Conservation (phyloP, 768 basidiomycete species). For the Hemileccinum impolitum region DNA sequence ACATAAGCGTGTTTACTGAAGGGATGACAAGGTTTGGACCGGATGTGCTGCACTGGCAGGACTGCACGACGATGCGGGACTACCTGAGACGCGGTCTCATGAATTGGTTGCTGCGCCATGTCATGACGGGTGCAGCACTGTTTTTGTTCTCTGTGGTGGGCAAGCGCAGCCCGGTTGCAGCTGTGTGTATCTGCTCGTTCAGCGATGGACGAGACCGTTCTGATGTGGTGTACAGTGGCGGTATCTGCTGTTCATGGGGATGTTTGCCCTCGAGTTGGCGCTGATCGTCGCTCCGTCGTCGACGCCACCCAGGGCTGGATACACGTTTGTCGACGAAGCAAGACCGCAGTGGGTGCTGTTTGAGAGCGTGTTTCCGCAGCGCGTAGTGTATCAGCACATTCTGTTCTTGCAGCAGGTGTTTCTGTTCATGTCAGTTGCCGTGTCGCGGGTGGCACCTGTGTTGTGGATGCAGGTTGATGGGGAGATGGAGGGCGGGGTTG, state of each 20-base stretch:
- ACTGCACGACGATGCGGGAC: conserved; percentile 66
- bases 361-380: conserved; percentile 51
- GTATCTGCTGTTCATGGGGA: conserved; percentile 62
- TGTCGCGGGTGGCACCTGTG: conserved; percentile 67
- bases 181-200: conserved; percentile 46
- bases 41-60: conserved; percentile 62
- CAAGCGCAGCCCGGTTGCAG: conserved; percentile 55
- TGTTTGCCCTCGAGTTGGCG: conserved; percentile 60
- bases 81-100: conserved; percentile 66
- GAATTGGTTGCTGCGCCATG: conserved; percentile 62
- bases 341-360: conserved; percentile 29
- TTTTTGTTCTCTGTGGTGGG: conserved; percentile 64
- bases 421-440: conserved; percentile 68
- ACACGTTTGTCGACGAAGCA: conserved; percentile 23
- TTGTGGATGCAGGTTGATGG: conserved; percentile 41
- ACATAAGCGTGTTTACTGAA: background rate
- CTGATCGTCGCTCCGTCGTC: conserved; percentile 55
- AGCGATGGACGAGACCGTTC: conserved; percentile 8
- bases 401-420: conserved; percentile 75
- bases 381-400: conserved; percentile 75
- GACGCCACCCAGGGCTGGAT: background rate
- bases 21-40: conserved; percentile 63
- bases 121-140: conserved; percentile 54
- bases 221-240: conserved; percentile 59
- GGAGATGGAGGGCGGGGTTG: conserved; percentile 18